Conservation (phyloP, 768 basidiomycete genomes). For the Hericium rajendrae region DNA sequence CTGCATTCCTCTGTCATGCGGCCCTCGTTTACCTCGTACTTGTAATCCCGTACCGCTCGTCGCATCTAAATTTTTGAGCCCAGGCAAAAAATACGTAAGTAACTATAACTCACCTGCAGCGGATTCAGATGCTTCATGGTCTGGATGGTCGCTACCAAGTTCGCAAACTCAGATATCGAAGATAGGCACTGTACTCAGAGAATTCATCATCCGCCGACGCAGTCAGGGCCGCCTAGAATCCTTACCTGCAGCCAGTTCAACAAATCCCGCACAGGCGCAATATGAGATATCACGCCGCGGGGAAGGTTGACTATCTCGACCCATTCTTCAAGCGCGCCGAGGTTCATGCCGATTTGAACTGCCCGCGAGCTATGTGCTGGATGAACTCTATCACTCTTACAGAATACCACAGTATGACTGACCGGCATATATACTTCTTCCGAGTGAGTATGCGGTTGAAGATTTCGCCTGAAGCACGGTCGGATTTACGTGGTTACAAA, state of each 20-base stretch:
- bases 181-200: constrained; percentile 55
- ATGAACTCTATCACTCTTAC: background rate
- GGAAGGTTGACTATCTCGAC: constrained; percentile 74
- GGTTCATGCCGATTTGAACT: constrained; percentile 81
- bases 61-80: constrained; percentile 55
- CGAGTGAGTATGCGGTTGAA: constrained; percentile 83
- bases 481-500: constrained; percentile 10
- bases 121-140: constrained; percentile 83
- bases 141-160: constrained; percentile 85
- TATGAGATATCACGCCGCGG: constrained; percentile 66
- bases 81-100: background rate
- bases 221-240: background rate
- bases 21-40: constrained; percentile 87
- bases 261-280: constrained; percentile 76
- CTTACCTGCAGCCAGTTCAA: constrained; percentile 71
- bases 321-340: constrained; percentile 87
- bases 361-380: constrained; percentile 57
- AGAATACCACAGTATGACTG: constrained; percentile 14
- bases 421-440: constrained; percentile 93
- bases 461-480: constrained; percentile 49
- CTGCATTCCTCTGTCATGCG: constrained; percentile 92
- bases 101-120: constrained; percentile 52
- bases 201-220: background rate
- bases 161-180: constrained; percentile 78
- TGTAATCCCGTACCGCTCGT: constrained; percentile 86